Evolutionary conservation across 2,329 filamentous ascomycete species (phyloP), one percentile per base, ranked within the genome.

Genomic region (Fusarium torreyae): DNA sequence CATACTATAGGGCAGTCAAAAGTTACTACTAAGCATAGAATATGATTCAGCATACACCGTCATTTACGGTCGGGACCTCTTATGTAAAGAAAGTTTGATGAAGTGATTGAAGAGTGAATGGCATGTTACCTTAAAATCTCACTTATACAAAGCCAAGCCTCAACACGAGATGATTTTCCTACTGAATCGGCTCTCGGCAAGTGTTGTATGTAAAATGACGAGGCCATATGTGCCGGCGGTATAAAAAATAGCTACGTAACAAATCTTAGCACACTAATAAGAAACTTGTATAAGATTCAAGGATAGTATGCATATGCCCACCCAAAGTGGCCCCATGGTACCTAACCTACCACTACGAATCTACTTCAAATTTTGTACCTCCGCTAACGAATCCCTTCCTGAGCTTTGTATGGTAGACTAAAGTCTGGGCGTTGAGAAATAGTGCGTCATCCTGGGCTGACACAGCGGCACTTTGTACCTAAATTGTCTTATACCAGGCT

Each of bases 21-120:
- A 74, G 66, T 73, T 71, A 65, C 58, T 64, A 55, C 56, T 33
- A 61, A 61, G 48, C 56, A 62, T 55, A 69, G 51, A 69, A 63
- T 68, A 24, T 50, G 46, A 59, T 68, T 59, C 26, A 64, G 59
- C 51, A 53, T 20, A 63, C 43, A 36, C 48, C 31, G 20, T 45
- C n/a, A 50, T 58, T 13, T 24, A 36, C 10, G 6, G 40, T 39
- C 7, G 15, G 24, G 26, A 7, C 22, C 34, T 14, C 8, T 9
- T n/a, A 11, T 7, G 9, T 15, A 14, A 34, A 42, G 18, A n/a
- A 9, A 20, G 24, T 14, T 14, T 6, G 4, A 20, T 6, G 6
- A 42, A 24, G 44, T 58, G 33, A 50, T 10, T 24, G 22, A 24
- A 20, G 8, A 8, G 13, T 18, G 14, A 17, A 28, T 42, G 31